These are phyloP conservation scores for Phytophthora sp. DNA, from an alignment of 352 stramenopile genomes.

Conservation along the genomic window DNA sequence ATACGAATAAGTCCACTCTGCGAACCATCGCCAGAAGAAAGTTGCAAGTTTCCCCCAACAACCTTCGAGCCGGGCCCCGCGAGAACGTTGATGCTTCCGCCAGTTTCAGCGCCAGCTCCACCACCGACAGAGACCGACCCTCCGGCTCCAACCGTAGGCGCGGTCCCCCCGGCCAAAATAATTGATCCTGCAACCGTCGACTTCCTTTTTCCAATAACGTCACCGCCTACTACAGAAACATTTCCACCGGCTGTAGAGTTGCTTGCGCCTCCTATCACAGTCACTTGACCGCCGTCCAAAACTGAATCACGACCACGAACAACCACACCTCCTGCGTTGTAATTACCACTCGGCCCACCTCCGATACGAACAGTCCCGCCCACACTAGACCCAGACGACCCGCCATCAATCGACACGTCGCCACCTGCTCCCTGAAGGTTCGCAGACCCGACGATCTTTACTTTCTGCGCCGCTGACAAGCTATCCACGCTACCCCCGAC, in stretches of 20 bases:
- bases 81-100: constrained; percentile 8
- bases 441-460: too few species aligned
- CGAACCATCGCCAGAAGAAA: constrained; percentile 14
- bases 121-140: constrained; percentile 9
- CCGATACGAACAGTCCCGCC: too few species aligned
- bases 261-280: constrained; percentile 10
- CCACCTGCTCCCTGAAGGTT: too few species aligned
- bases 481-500: too few species aligned
- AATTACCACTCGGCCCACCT: constrained; percentile 4
- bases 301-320: constrained; percentile 16
- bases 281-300: constrained; percentile 14
- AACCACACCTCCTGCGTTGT: constrained; percentile 4
- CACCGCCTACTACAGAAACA: constrained; percentile 10
- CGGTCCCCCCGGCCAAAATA: constrained; percentile 9
- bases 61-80: constrained; percentile 10
- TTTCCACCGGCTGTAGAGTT: constrained; percentile 13
- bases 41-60: constrained; percentile 9
- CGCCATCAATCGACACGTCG: too few species aligned
- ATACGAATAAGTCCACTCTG: constrained; percentile 18
- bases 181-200: constrained; percentile 10
- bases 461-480: too few species aligned
- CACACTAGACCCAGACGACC: too few species aligned
- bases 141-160: not conserved
- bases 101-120: constrained; percentile 10
- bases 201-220: constrained; percentile 10